Evolutionary conservation across 1,139 yeast genomes (phyloP).

Genomic region (Arxiozyma slooffiae): DNA sequence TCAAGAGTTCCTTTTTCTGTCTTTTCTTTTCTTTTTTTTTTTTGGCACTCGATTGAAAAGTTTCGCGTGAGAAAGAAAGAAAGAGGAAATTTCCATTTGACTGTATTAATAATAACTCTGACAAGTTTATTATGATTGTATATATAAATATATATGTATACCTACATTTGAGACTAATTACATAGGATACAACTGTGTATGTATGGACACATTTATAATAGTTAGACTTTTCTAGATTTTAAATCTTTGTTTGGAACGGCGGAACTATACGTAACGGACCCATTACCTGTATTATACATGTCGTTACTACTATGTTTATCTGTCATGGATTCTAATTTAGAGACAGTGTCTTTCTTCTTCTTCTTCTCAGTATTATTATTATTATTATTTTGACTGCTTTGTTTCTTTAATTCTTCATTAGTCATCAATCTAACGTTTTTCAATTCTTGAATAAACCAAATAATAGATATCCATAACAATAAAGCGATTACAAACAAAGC

Average conservation of each 20-base stretch:
- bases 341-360: not conserved
- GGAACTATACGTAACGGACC: slow-evolving; percentile 3
- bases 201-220: not conserved
- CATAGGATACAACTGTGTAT: not conserved
- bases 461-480: slow-evolving; percentile 64
- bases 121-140: not conserved
- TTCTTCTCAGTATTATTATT: not conserved
- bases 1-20: too few species aligned
- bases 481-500: slow-evolving; percentile 61
- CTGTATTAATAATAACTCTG: too few species aligned
- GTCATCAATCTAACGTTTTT: slow-evolving; percentile 39
- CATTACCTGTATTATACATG: slow-evolving; percentile 6
- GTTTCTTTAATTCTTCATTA: slow-evolving; percentile 34
- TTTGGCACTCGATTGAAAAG: not conserved
- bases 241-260: slow-evolving; percentile 4
- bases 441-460: slow-evolving; percentile 81
- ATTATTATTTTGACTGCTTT: slow-evolving; percentile 1
- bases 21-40: too few species aligned
- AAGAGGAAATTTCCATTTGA: too few species aligned
- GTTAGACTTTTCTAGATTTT: slow-evolving; percentile 12
- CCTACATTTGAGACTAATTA: not conserved
- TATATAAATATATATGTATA: too few species aligned
- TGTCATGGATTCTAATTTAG: not conserved
- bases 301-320: slow-evolving; percentile 1
- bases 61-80: not conserved